Conservation (phyloP, 768 basidiomycete genomes). For the Boletus speciosus region DNA sequence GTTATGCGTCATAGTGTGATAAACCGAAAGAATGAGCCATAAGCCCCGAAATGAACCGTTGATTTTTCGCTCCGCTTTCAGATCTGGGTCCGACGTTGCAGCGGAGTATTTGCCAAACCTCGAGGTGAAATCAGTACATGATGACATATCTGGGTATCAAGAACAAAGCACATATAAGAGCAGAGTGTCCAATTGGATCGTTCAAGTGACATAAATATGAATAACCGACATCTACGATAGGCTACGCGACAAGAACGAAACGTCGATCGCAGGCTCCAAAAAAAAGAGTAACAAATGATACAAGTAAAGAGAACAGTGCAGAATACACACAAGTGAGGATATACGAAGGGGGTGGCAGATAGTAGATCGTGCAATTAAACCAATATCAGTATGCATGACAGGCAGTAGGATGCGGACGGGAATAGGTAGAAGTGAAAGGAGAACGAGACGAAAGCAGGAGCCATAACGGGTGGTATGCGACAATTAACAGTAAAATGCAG, state of each 20-base stretch:
- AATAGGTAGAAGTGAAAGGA: not conserved
- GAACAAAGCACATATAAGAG: not conserved
- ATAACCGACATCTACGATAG: not conserved
- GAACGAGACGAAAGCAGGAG: slow-evolving; percentile 14
- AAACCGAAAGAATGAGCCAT: not conserved
- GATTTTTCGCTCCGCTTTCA: not conserved
- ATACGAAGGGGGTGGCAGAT: not conserved
- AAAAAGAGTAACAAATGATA: not conserved
- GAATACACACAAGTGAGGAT: not conserved
- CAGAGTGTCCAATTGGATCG: not conserved
- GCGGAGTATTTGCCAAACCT: too few relatives aligned
- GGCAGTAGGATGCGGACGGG: slow-evolving; percentile 2
- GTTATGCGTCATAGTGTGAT: too few relatives aligned
- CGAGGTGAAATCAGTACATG: not conserved
- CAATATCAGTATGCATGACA: slow-evolving; percentile 20
- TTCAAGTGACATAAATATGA: not conserved
- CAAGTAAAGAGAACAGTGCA: not conserved
- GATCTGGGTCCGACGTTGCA: not conserved
- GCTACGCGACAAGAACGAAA: not conserved
- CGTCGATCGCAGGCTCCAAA: not conserved
- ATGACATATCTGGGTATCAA: too few relatives aligned
- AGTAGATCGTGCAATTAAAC: slow-evolving; percentile 5
- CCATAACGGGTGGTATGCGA: slow-evolving; percentile 23
- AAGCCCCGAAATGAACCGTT: not conserved
- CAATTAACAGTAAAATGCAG: slow-evolving; percentile 15